These are phyloP conservation scores for Cucumis melo DNA, from an alignment of 306 rosid genomes.

Conservation along the genomic window DNA sequence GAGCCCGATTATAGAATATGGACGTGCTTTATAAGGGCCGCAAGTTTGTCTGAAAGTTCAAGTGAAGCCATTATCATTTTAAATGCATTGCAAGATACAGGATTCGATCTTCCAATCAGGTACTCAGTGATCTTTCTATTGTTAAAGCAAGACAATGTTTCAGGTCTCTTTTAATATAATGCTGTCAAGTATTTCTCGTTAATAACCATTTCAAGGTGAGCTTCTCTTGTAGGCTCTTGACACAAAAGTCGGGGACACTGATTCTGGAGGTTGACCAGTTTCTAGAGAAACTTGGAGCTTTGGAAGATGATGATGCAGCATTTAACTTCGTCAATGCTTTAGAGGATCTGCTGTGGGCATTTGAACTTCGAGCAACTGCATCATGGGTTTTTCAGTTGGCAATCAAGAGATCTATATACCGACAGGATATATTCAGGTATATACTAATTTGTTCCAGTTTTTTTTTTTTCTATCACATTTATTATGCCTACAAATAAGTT, in stretches of 20 bases:
- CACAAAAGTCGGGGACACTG: constrained; percentile 54
- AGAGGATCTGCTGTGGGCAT: constrained; percentile 90
- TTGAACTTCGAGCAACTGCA: constrained; percentile 85
- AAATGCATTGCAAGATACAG: constrained; percentile 44
- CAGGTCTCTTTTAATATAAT: not conserved
- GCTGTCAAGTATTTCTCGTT: not conserved
- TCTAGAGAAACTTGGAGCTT: constrained; percentile 42
- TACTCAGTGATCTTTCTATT: constrained; percentile 12
- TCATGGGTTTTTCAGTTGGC: constrained; percentile 94
- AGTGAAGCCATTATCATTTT: constrained; percentile 49
- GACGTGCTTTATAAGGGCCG: constrained; percentile 92
- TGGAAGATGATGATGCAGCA: constrained; percentile 85
- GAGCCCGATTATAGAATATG: constrained; percentile 88
- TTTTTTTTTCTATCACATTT: not conserved
- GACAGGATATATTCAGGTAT: constrained; percentile 59
- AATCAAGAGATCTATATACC: constrained; percentile 60
- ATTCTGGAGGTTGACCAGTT: constrained; percentile 54
- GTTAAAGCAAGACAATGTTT: not conserved
- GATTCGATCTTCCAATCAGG: constrained; percentile 86
- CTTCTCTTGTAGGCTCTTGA: constrained; percentile 51
- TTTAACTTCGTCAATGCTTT: constrained; percentile 85
- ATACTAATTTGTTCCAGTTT: not conserved
- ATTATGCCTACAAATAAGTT: not conserved
- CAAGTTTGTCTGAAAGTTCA: constrained; percentile 46
- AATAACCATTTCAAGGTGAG: constrained; percentile 2